Evolutionary conservation across 495 filamentous ascomycete genomes (phyloP).

Genomic region (Tuber borchii): DNA sequence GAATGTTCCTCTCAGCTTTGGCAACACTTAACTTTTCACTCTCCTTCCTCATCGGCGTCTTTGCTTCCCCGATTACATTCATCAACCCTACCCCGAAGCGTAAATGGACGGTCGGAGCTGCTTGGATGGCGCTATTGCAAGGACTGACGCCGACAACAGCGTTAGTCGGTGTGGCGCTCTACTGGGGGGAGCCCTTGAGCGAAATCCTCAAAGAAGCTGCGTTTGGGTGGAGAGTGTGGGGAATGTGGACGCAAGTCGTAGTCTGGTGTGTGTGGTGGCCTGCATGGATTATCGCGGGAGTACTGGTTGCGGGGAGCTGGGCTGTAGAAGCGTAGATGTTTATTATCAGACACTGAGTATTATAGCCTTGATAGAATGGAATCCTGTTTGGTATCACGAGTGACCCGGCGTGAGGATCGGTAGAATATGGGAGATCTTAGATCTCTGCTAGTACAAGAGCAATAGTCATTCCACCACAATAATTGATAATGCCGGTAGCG

Average conservation of each 20-base stretch:
- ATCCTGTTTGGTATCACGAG: neutral
- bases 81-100: slow-evolving; percentile 48
- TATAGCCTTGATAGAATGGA: neutral
- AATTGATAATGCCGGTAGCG: neutral
- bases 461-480: neutral
- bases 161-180: slow-evolving; percentile 50
- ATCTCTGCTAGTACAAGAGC: neutral
- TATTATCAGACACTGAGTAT: neutral
- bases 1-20: slow-evolving; percentile 53
- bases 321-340: slow-evolving; percentile 6
- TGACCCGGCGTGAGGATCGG: neutral
- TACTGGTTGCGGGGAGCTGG: slow-evolving; percentile 46
- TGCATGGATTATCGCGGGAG: slow-evolving; percentile 69
- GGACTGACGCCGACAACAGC: slow-evolving; percentile 61
- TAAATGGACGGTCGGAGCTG: slow-evolving; percentile 35
- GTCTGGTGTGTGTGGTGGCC: slow-evolving; percentile 99
- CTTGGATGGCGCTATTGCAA: slow-evolving; percentile 47
- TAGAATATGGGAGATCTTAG: neutral
- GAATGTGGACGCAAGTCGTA: slow-evolving; percentile 81
- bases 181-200: slow-evolving; percentile 50
- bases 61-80: slow-evolving; percentile 70
- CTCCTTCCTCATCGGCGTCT: slow-evolving; percentile 73
- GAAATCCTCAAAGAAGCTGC: slow-evolving; percentile 66
- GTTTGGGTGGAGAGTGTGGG: slow-evolving; percentile 86
- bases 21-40: slow-evolving; percentile 96